These are phyloP conservation scores for Pichia inconspicua DNA, from an alignment of 1,139 yeast species.

Conservation along the genomic window DNA sequence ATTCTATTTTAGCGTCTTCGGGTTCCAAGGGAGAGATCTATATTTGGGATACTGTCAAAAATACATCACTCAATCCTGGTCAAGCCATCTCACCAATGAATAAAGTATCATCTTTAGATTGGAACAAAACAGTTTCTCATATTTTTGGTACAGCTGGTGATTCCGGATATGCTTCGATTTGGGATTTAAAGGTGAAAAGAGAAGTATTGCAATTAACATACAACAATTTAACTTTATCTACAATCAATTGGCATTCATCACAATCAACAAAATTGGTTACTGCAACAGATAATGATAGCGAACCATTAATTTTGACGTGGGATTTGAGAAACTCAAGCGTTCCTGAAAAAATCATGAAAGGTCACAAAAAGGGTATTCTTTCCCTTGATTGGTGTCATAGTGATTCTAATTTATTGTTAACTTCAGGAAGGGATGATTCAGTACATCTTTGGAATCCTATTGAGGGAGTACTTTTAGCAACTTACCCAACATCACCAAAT, in stretches of 20 bases:
- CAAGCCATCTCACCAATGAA: constrained; percentile 75
- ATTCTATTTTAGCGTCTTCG: constrained; percentile 73
- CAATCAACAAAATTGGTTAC: constrained; percentile 83
- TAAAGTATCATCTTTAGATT: constrained; percentile 73
- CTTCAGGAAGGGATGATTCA: constrained; percentile 88
- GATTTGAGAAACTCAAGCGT: constrained; percentile 88
- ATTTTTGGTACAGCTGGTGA: constrained; percentile 85
- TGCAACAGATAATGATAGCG: constrained; percentile 74
- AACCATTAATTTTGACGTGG: constrained; percentile 84
- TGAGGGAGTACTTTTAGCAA: constrained; percentile 61
- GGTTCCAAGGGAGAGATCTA: constrained; percentile 81
- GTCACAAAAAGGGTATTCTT: constrained; percentile 83
- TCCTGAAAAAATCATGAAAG: constrained; percentile 68
- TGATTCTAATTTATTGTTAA: constrained; percentile 70
- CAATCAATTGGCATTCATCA: constrained; percentile 76
- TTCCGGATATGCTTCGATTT: constrained; percentile 79
- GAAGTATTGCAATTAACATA: constrained; percentile 81
- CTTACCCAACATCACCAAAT: constrained; percentile 85
- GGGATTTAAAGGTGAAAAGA: constrained; percentile 85
- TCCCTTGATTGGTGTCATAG: constrained; percentile 90
- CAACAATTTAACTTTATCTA: constrained; percentile 57
- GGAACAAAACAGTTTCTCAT: constrained; percentile 83
- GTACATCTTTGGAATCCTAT: constrained; percentile 88
- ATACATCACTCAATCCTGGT: constrained; percentile 66
- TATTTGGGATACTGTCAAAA: constrained; percentile 77